Percentiles rank a stretch among this genome's conserved stretches.
Conservation (phyloP, 495 filamentous ascomycete genomes). For the Bathelium albidoporum region DNA sequence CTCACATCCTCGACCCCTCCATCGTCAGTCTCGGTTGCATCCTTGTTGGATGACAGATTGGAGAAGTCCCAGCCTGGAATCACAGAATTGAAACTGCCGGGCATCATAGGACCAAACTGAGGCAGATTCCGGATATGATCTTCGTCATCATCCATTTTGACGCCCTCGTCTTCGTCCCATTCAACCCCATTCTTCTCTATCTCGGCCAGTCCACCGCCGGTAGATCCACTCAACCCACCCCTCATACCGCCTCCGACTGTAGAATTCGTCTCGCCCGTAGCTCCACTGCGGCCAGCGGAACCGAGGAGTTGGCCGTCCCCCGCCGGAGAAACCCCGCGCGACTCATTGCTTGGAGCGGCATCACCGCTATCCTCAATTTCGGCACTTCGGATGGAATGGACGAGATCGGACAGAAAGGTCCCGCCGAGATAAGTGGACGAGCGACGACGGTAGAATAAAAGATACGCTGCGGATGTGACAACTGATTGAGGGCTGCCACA, state of each 20-base stretch:
- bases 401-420: constrained; percentile 55
- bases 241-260: neutral
- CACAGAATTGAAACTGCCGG: neutral
- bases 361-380: constrained; percentile 30
- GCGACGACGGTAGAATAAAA: constrained; percentile 90
- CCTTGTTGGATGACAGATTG: neutral
- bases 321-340: constrained; percentile 44
- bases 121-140: neutral
- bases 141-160: neutral
- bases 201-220: neutral
- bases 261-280: neutral
- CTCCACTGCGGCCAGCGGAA: constrained; percentile 39
- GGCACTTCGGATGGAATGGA: constrained; percentile 45
- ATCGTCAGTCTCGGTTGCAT: neutral
- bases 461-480: constrained; percentile 66
- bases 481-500: constrained; percentile 40
- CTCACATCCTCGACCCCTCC: neutral
- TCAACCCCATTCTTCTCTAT: neutral
- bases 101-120: neutral
- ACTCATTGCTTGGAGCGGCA: constrained; percentile 28
- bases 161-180: neutral
- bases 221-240: neutral
- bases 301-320: constrained; percentile 80
- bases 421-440: constrained; percentile 67
- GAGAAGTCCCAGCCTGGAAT: neutral